A percentile compares a stretch with the other conserved stretches of the same genome.
These are phyloP conservation scores for Porcisia hertigi DNA, from an alignment of 208 protist species.

Conservation along the genomic window DNA sequence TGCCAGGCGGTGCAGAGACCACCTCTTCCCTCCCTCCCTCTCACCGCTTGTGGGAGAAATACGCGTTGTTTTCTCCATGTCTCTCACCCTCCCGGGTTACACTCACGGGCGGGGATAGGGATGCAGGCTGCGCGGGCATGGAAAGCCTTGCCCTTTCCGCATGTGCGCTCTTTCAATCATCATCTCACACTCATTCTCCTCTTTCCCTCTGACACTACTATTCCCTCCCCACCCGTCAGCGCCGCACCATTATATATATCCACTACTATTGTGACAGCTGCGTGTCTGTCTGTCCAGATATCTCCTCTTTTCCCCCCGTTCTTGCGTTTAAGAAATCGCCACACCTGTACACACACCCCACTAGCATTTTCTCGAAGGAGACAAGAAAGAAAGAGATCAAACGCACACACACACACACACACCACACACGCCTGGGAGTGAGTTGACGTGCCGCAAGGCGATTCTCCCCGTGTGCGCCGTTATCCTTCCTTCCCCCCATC, in stretches of 20 bases:
- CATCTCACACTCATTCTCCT: not conserved
- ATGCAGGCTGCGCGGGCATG: not conserved
- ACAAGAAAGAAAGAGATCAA: not conserved
- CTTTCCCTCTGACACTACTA: not conserved
- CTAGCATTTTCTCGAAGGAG: not conserved
- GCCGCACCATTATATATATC: not conserved
- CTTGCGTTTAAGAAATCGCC: not conserved
- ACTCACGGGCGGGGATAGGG: too few species aligned
- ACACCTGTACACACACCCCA: not conserved
- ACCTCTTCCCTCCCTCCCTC: not conserved
- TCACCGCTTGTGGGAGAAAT: not conserved
- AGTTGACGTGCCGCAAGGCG: not conserved
- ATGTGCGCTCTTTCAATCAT: constrained; percentile 1
- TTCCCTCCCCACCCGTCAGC: not conserved
- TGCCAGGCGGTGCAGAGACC: not conserved
- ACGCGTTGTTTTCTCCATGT: not conserved
- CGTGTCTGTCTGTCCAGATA: not conserved
- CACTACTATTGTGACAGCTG: not conserved
- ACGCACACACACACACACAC: not conserved
- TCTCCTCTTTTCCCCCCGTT: not conserved
- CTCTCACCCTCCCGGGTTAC: not conserved
- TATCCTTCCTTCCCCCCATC: not conserved
- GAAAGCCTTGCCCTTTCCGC: not conserved
- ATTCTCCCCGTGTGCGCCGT: not conserved
- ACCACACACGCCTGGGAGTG: not conserved